A percentile compares a stretch with the other conserved stretches of the same genome.
Conservation (phyloP, 2,329 filamentous ascomycete species). For the Pseudogymnoascus sp. region DNA sequence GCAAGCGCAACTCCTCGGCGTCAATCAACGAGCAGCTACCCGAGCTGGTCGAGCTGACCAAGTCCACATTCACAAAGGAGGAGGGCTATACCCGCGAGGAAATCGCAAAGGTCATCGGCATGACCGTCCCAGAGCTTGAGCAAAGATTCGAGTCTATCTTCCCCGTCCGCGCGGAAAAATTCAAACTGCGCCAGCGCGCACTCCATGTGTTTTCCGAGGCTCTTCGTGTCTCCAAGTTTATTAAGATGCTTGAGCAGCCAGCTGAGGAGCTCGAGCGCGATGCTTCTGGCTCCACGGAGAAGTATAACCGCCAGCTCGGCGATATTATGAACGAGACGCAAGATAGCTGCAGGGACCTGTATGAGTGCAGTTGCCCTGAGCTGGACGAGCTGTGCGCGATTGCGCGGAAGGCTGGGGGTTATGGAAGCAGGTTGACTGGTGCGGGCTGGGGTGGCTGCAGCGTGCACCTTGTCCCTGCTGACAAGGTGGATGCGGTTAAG, state of each 20-base stretch:
- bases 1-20: conserved; percentile 26
- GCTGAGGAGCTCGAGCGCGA: conserved; percentile 26
- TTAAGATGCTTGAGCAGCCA: conserved; percentile 60
- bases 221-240: conserved; percentile 75
- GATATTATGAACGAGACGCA: conserved; percentile 85
- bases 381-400: conserved; percentile 84
- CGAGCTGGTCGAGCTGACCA: conserved; percentile 62
- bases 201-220: conserved; percentile 90
- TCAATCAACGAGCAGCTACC: conserved; percentile 59
- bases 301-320: conserved; percentile 64
- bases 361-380: conserved; percentile 88
- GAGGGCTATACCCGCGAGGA: conserved; percentile 86
- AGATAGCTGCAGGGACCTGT: conserved; percentile 74
- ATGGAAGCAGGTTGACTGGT: conserved; percentile 80
- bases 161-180: conserved; percentile 77
- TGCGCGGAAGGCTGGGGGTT: conserved; percentile 69
- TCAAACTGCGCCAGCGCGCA: conserved; percentile 81
- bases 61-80: conserved; percentile 65
- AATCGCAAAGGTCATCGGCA: conserved; percentile 63
- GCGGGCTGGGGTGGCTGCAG: conserved; percentile 96
- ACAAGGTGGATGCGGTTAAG: conserved; percentile 72
- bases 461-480: conserved; percentile 81
- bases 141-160: conserved; percentile 77
- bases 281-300: conserved; percentile 46
- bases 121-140: conserved; percentile 66